Conservation (phyloP, 2,329 filamentous ascomycete species). For the Rugonectria rugulosa region DNA sequence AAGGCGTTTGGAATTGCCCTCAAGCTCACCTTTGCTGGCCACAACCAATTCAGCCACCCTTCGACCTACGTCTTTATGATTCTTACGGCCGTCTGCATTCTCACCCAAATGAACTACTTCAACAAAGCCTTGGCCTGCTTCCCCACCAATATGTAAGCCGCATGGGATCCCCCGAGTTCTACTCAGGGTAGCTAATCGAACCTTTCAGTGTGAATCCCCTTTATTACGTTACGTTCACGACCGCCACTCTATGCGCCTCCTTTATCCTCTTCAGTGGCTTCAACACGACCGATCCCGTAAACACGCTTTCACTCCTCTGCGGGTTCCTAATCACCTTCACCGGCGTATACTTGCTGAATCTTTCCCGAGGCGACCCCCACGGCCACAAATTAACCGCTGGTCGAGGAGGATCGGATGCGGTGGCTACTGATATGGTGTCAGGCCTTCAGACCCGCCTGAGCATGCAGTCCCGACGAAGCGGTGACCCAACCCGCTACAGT, state of each 20-base stretch:
- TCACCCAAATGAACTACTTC: conserved; percentile 99
- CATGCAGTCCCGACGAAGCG: conserved; percentile 87
- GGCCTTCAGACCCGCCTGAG: conserved; percentile 89
- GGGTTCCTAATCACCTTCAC: conserved; percentile 96
- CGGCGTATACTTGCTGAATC: conserved; percentile 92
- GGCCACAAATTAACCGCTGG: conserved; percentile 72
- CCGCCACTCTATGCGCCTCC: conserved; percentile 89
- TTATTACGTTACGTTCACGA: conserved; percentile 98
- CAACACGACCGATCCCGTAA: conserved; percentile 91
- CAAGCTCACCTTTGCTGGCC: conserved; percentile 90
- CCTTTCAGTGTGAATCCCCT: conserved; percentile 82
- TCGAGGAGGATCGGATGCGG: conserved; percentile 73
- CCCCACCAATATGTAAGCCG: conserved; percentile 90
- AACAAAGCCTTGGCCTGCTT: conserved; percentile 98
- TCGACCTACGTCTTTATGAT: conserved; percentile 99
- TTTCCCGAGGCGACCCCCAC: conserved; percentile 91
- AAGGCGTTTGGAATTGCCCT: conserved; percentile 98
- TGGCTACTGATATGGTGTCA: conserved; percentile 90
- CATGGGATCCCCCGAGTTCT: background rate
- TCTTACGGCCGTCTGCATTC: conserved; percentile 88
- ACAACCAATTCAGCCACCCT: conserved; percentile 94
- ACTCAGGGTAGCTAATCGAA: background rate
- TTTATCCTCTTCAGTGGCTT: conserved; percentile 97
- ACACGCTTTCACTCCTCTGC: conserved; percentile 89
- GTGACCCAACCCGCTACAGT: conserved; percentile 69